phyloP scores from a whole-genome alignment of 345 rosid genomes.

The Populus deltoides region DNA sequence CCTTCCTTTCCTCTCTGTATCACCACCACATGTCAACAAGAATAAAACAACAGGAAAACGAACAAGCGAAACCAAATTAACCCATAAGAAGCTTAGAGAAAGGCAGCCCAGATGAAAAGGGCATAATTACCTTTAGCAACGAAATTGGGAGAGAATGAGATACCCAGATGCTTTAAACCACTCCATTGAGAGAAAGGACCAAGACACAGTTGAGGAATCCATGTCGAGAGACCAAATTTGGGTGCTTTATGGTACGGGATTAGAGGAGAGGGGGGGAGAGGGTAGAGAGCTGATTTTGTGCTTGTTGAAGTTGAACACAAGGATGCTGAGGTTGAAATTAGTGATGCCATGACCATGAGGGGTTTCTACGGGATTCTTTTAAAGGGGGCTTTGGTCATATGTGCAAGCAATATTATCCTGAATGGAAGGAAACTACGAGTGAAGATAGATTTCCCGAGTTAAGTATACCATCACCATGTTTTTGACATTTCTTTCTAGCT shows the following conservation, averaged over 20 bases:
- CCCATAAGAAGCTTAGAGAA: not conserved
- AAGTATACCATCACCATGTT: not conserved
- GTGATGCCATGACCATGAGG: conserved; percentile 45
- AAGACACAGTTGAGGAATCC: conserved; percentile 41
- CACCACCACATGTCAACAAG: conserved; percentile 19
- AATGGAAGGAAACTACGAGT: not conserved
- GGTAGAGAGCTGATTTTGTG: conserved; percentile 29
- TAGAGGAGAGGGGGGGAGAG: conserved; percentile 16
- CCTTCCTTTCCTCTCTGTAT: conserved; percentile 54
- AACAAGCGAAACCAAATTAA: not conserved
- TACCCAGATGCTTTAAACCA: conserved; percentile 72
- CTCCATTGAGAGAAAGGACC: conserved; percentile 51
- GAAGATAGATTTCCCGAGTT: not conserved
- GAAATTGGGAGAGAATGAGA: conserved; percentile 48
- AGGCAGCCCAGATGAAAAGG: conserved; percentile 6
- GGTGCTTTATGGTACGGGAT: conserved; percentile 31
- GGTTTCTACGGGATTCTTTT: not conserved
- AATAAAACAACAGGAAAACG: not conserved
- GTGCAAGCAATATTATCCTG: not conserved
- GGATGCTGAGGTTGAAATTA: conserved; percentile 27
- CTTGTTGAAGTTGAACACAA: conserved; percentile 32
- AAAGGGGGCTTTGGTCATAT: not conserved
- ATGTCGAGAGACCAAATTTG: conserved; percentile 29
- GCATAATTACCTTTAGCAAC: conserved; percentile 40
- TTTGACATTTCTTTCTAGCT: not conserved